Evolutionary conservation across 1,284 basidiomycete genomes (phyloP).

Genomic region (Kwoniella shivajii): DNA sequence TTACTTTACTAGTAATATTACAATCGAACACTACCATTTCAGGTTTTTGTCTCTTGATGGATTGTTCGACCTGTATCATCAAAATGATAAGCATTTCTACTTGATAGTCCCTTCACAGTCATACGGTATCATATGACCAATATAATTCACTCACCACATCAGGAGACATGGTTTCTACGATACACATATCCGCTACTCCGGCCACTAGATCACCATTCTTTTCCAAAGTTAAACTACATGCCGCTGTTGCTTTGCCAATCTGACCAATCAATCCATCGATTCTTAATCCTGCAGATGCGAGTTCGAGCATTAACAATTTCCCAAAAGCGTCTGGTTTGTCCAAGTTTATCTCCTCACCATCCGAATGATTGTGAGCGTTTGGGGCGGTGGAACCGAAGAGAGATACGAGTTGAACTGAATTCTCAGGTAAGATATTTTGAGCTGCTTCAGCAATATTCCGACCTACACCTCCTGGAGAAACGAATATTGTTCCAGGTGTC

Average conservation of each 20-base stretch:
- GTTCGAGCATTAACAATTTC: constrained; percentile 63
- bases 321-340: constrained; percentile 69
- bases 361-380: not conserved
- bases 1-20: constrained; percentile 66
- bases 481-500: constrained; percentile 70
- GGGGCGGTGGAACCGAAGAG: constrained; percentile 39
- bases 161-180: constrained; percentile 62
- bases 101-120: not conserved
- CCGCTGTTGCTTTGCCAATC: constrained; percentile 19
- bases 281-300: constrained; percentile 68
- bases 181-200: constrained; percentile 90
- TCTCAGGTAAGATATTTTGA: constrained; percentile 35
- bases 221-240: constrained; percentile 77
- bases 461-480: constrained; percentile 87
- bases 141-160: constrained; percentile 56
- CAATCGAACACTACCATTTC: constrained; percentile 76
- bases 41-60: constrained; percentile 55
- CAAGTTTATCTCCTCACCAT: constrained; percentile 35
- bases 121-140: not conserved
- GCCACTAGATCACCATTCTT: constrained; percentile 69
- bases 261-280: constrained; percentile 70
- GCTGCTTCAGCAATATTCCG: constrained; percentile 92
- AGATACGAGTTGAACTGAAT: constrained; percentile 55
- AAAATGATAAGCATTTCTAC: not conserved
- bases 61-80: constrained; percentile 13